Evolutionary conservation across 108 stramenopile species (phyloP).

Genomic region (Cyclotella choctawhatcheeana): DNA sequence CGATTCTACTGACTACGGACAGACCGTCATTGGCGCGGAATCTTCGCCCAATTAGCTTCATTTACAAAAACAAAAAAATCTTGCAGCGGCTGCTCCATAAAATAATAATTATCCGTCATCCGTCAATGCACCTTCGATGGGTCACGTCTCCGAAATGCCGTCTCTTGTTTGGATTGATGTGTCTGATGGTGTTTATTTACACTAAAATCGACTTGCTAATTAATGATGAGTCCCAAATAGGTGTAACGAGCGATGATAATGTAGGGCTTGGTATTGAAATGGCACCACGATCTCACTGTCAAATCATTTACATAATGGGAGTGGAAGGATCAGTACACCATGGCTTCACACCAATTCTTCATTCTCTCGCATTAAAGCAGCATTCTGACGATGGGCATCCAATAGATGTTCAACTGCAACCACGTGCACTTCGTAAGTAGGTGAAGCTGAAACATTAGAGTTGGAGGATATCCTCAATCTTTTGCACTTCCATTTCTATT

Average conservation of each 20-base stretch:
- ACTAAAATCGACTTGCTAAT: constrained; percentile 7
- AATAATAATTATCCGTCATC: no score
- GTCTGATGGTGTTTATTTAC: constrained; percentile 10
- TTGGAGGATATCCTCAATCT: no score
- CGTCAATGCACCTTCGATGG: constrained; percentile 5
- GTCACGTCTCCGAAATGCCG: background rate
- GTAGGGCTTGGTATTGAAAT: background rate
- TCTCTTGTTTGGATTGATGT: constrained; percentile 7
- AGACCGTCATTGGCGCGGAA: no score
- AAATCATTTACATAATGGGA: constrained; percentile 35
- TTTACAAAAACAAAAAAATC: no score
- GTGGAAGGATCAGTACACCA: constrained; percentile 39
- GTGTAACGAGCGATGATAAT: no score
- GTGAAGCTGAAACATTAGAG: no score
- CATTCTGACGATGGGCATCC: background rate
- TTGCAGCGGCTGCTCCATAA: no score
- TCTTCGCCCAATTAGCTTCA: no score
- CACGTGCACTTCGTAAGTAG: background rate
- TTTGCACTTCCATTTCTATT: no score
- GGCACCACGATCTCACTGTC: constrained; percentile 6
- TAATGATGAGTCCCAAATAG: background rate
- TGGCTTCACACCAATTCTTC: constrained; percentile 28
- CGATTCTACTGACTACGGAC: no score
- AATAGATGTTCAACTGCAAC: background rate
- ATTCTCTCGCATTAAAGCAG: constrained; percentile 19